Percentiles rank a stretch among this genome's conserved stretches.
phyloP scores from a whole-genome alignment of 2,329 filamentous ascomycete genomes.

The Pseudogymnoascus sp. region DNA sequence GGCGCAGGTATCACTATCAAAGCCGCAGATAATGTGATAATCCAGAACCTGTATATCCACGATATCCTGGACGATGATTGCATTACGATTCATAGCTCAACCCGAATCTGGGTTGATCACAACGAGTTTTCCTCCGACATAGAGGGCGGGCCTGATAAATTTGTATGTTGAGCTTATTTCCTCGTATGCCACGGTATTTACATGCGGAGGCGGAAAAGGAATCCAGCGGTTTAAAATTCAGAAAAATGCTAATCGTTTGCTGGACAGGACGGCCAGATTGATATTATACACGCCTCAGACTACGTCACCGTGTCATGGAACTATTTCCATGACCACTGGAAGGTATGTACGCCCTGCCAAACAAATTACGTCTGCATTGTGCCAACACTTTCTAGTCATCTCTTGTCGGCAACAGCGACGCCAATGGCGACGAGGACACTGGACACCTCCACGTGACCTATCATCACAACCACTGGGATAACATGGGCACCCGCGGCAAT shows the following conservation, averaged over 20 bases:
- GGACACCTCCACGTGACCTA: slow-evolving; percentile 25
- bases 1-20: slow-evolving; percentile 42
- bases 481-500: slow-evolving; percentile 17
- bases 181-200: not conserved
- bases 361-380: no score
- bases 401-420: slow-evolving; percentile 26
- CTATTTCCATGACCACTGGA: slow-evolving; percentile 37
- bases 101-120: slow-evolving; percentile 44
- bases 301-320: slow-evolving; percentile 37
- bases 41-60: slow-evolving; percentile 48
- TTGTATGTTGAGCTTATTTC: not conserved
- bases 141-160: slow-evolving; percentile 34
- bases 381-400: slow-evolving; percentile 14
- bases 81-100: slow-evolving; percentile 41
- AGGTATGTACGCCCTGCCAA: slow-evolving; percentile 12
- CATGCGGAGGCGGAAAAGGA: not conserved
- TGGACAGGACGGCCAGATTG: slow-evolving; percentile 36
- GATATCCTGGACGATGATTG: slow-evolving; percentile 45
- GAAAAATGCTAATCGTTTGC: slow-evolving; percentile 14
- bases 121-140: slow-evolving; percentile 33
- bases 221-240: not conserved
- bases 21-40: slow-evolving; percentile 45
- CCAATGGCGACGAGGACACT: slow-evolving; percentile 22
- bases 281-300: slow-evolving; percentile 39
- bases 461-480: slow-evolving; percentile 22